Conservation (phyloP, 768 basidiomycete species). For the Leccinellum albellum region DNA sequence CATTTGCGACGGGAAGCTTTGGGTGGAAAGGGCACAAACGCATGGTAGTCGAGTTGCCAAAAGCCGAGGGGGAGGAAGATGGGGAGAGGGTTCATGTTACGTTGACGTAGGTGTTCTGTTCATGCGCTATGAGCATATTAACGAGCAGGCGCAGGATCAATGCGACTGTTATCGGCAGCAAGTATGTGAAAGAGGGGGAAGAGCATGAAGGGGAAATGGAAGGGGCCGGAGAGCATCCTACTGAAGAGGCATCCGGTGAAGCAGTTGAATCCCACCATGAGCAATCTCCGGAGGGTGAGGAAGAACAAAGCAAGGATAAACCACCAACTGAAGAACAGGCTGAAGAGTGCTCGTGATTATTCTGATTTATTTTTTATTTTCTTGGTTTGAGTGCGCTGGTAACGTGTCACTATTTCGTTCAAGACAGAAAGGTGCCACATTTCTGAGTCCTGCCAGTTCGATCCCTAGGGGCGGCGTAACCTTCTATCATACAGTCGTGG, state of each 20-base stretch:
- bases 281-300: slow-evolving; percentile 19
- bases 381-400: slow-evolving; percentile 3
- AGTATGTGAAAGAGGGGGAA: slow-evolving; percentile 42
- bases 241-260: slow-evolving; percentile 28
- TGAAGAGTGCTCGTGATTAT: slow-evolving; percentile 16
- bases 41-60: slow-evolving; percentile 59
- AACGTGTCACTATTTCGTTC: background rate
- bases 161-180: slow-evolving; percentile 72
- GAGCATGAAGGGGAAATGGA: slow-evolving; percentile 35
- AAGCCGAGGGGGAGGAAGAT: slow-evolving; percentile 42
- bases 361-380: slow-evolving; percentile 4
- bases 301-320: slow-evolving; percentile 23
- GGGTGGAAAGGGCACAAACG: slow-evolving; percentile 82
- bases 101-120: slow-evolving; percentile 55
- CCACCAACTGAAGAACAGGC: slow-evolving; percentile 14
- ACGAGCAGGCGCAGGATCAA: slow-evolving; percentile 52
- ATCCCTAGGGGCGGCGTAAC: background rate
- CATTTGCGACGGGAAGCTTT: too few species aligned
- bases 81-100: slow-evolving; percentile 69
- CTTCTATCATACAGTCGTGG: background rate
- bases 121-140: background rate
- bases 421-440: background rate
- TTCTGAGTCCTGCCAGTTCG: background rate
- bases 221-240: slow-evolving; percentile 18
- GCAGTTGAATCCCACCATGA: slow-evolving; percentile 22